These are phyloP conservation scores for Dactylella cylindrospora DNA, from an alignment of 2,329 filamentous ascomycete species.

Conservation along the genomic window DNA sequence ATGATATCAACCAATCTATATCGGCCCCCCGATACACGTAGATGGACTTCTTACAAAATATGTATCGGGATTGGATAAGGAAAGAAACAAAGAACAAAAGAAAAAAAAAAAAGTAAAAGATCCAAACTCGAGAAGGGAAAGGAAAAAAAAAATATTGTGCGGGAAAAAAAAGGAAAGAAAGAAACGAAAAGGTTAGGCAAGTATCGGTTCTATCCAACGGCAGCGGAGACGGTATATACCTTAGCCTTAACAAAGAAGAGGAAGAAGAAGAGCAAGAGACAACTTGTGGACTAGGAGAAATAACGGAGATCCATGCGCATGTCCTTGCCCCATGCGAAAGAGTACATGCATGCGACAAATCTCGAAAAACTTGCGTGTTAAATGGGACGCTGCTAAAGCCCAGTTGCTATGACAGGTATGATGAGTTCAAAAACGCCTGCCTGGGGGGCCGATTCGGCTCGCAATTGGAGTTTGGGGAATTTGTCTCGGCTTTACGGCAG, in stretches of 20 bases:
- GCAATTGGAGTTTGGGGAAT: conserved; percentile 39
- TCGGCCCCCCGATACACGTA: too few species aligned
- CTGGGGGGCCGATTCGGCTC: conserved; percentile 44
- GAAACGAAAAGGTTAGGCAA: background rate
- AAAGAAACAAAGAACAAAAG: conserved; percentile 10
- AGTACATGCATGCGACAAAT: too few species aligned
- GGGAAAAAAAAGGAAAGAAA: background rate
- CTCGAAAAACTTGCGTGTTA: too few species aligned
- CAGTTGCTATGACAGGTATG: too few species aligned
- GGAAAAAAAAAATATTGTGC: conserved; percentile 2
- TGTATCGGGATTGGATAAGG: conserved; percentile 21
- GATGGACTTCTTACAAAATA: too few species aligned
- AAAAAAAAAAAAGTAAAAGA: conserved; percentile 8
- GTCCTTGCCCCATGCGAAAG: too few species aligned
- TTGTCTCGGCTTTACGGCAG: conserved; percentile 45
- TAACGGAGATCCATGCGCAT: too few species aligned
- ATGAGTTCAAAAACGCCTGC: too few species aligned
- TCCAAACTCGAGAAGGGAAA: too few species aligned
- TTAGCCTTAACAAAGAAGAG: too few species aligned
- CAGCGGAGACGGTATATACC: conserved; percentile 28
- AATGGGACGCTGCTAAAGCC: too few species aligned
- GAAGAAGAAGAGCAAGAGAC: conserved; percentile 7
- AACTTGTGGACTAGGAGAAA: too few species aligned
- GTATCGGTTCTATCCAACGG: conserved; percentile 33
- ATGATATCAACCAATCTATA: conserved; percentile 10